Evolutionary conservation across 768 basidiomycete species (phyloP), one percentile per base, ranked within the genome.

Genomic region (Psilocybe azurescens): DNA sequence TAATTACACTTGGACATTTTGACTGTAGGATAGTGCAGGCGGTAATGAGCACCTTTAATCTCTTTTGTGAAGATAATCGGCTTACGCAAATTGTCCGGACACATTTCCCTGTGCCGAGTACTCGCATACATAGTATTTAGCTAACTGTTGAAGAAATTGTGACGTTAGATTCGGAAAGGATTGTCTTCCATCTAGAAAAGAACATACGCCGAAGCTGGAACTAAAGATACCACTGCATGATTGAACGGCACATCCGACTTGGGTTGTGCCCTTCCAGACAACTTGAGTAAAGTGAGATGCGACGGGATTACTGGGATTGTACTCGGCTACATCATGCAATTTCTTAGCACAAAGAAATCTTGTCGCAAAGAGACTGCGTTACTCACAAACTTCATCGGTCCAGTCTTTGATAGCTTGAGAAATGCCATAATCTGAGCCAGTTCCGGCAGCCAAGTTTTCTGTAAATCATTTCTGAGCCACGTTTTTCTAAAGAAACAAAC

Each of bases 361-460:
- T 53, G 38, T 54, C 33, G 28, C 29, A 59, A 16, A 33, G n/a
- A 33, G 16, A 38, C 14, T 29, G n/a, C 5, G 11, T 46, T 63
- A 85, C 85, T 75, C 67, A 88, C 87, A 77, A 63, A 77, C 83
- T 86, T 93, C 91, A 67, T 82, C 83, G 3, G 85, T 82, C 91
- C 90, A 93, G 5, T 76, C 74, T 62, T 81, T 75, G 65, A 91
- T 75, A 16, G 83, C 89, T 0, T 71, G 50, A 10, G 73, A 55
- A 60, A 90, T 86, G 52, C 69, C 75, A 69, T 82, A 89, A 30
- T 65, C 68, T 24, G 69, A 66, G 14, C 86, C 88, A n/a, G 88
- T 87, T 8, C 89, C 90, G 57, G 89, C 90, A 58, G 90, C 88
- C 63, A 92, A 74, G 67, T 93, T 92, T 75, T 92, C 90, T 88